Evolutionary conservation across 2,329 filamentous ascomycete genomes (phyloP).

Genomic region (Botryotinia calthae): DNA sequence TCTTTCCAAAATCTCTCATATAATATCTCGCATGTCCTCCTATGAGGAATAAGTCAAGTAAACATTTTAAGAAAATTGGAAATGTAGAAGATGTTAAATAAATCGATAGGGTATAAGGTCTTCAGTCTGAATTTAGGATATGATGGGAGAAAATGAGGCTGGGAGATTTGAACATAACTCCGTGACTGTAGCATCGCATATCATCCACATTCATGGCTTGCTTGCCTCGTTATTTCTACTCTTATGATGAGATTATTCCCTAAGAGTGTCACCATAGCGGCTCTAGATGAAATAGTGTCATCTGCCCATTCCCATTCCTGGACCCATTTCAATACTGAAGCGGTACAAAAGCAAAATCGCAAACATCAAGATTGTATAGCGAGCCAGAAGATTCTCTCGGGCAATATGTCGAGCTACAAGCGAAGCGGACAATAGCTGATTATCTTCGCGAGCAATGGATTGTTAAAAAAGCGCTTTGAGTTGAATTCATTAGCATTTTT

Average conservation of each 20-base stretch:
- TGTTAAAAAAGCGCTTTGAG: neutral
- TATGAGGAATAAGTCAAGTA: too few relatives aligned
- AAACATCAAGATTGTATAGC: conserved; percentile 3
- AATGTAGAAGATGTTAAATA: neutral
- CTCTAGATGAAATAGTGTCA: neutral
- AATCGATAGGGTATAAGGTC: neutral
- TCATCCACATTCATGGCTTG: neutral
- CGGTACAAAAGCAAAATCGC: neutral
- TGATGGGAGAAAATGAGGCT: neutral
- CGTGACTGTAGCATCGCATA: neutral
- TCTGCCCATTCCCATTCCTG: neutral
- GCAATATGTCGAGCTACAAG: neutral
- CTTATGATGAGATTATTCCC: neutral
- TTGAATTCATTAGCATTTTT: neutral
- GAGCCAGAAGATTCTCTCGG: neutral
- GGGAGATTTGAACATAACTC: neutral
- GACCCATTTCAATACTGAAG: neutral
- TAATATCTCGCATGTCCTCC: too few relatives aligned
- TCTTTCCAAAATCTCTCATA: too few relatives aligned
- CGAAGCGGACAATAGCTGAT: neutral
- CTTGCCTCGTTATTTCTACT: neutral
- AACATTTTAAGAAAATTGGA: too few relatives aligned
- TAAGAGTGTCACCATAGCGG: neutral
- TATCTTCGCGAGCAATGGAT: neutral
- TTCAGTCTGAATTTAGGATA: neutral